phyloP scores from a whole-genome alignment of 441 rosid species.

The Pelargonium australe region DNA sequence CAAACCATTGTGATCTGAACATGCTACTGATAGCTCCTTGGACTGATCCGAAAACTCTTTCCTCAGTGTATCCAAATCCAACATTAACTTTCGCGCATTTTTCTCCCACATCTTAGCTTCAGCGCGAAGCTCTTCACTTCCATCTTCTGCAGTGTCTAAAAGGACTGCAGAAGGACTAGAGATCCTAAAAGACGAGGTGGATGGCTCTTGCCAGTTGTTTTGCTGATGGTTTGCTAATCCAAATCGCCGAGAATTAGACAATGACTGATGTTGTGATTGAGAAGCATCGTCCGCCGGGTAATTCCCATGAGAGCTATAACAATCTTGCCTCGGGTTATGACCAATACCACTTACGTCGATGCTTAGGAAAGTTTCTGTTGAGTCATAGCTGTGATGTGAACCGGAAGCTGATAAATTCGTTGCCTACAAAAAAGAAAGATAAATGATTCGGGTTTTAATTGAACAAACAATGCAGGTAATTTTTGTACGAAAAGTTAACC shows the following conservation, averaged over 20 bases:
- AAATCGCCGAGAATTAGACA: background rate
- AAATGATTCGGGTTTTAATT: background rate
- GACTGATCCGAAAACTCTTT: conserved; percentile 32
- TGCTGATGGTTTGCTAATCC: conserved; percentile 24
- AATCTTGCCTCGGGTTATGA: conserved; percentile 23
- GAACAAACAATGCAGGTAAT: background rate
- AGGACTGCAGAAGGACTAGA: conserved; percentile 36
- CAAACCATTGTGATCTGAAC: no score
- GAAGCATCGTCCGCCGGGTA: conserved; percentile 23
- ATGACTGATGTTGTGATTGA: conserved; percentile 19
- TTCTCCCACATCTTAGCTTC: conserved; percentile 59
- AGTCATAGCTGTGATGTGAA: conserved; percentile 36
- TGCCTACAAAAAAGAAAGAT: conserved; percentile 23
- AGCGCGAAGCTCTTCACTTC: conserved; percentile 36
- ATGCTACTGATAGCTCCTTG: no score
- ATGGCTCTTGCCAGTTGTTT: conserved; percentile 25
- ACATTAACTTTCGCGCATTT: conserved; percentile 39
- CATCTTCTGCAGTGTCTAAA: conserved; percentile 48
- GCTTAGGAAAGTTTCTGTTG: conserved; percentile 24
- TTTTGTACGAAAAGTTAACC: conserved; percentile 1
- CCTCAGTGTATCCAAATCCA: conserved; percentile 41
- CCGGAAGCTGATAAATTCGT: conserved; percentile 28
- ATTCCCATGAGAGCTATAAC: conserved; percentile 19
- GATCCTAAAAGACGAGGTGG: conserved; percentile 21
- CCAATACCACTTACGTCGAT: conserved; percentile 19